Conservation (phyloP, 2,329 filamentous ascomycete genomes). For the Cadophora malorum region DNA sequence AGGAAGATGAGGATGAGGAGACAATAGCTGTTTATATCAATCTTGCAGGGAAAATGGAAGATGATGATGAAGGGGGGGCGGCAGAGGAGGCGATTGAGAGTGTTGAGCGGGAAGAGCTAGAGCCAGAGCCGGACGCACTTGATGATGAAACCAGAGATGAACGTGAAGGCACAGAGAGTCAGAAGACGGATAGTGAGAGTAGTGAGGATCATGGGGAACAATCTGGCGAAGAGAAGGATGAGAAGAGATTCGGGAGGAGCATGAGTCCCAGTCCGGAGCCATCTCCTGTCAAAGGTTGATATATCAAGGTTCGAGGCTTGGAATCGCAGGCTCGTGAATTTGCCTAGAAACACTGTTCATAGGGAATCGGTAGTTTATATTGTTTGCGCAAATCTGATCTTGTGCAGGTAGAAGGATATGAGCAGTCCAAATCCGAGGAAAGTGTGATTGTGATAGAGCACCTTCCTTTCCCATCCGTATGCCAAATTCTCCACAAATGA, state of each 20-base stretch:
- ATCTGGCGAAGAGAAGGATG: not conserved
- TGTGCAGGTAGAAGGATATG: no score
- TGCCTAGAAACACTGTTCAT: no score
- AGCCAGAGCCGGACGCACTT: no score
- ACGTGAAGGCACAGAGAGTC: not conserved
- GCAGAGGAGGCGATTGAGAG: not conserved
- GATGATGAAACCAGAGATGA: not conserved
- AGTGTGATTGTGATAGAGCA: not conserved
- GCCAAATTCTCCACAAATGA: not conserved
- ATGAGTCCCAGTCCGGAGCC: slow-evolving; percentile 7
- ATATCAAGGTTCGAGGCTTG: no score
- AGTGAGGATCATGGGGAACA: no score
- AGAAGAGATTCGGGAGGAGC: not conserved
- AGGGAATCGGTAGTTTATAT: no score
- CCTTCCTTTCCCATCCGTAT: not conserved
- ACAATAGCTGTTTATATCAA: not conserved
- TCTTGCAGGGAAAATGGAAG: not conserved
- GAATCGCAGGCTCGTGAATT: not conserved
- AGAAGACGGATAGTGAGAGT: no score
- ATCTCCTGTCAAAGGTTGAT: not conserved
- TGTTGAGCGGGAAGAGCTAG: not conserved
- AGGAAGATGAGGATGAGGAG: not conserved
- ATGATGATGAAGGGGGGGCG: not conserved
- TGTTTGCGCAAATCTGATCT: no score
- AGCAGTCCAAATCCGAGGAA: no score